A percentile compares a stretch with the other conserved stretches of the same genome.
Conservation (phyloP, 306 rosid genomes). For the Prunus padus region DNA sequence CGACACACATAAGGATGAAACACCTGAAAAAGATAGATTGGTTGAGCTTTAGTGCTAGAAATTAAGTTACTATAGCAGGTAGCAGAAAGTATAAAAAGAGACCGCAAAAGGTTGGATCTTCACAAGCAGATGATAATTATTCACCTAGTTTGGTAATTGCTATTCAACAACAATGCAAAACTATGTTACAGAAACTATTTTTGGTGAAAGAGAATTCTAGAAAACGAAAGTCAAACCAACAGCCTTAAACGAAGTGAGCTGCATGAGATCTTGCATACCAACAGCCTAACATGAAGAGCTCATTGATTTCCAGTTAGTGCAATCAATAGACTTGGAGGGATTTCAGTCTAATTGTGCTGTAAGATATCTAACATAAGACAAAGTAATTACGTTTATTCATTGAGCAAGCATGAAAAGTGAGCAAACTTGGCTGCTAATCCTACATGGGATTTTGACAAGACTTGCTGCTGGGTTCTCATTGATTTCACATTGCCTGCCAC, state of each 20-base stretch:
- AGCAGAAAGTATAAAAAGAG: background rate
- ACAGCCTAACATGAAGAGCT: background rate
- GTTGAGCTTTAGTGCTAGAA: background rate
- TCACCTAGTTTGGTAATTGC: background rate
- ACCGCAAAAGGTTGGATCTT: background rate
- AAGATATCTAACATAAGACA: background rate
- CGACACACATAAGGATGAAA: background rate
- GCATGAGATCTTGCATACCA: conserved; percentile 1
- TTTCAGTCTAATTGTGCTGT: background rate
- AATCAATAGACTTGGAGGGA: background rate
- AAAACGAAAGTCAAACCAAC: background rate
- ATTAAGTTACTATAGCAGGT: background rate
- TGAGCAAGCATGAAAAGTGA: background rate
- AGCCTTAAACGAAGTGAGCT: background rate
- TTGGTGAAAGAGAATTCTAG: background rate
- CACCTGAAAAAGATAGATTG: background rate
- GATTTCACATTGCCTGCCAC: background rate
- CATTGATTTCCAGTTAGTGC: background rate
- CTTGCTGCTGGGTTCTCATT: background rate
- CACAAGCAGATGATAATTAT: background rate
- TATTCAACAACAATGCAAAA: background rate
- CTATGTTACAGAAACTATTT: background rate
- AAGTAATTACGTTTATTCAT: background rate
- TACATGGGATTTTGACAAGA: background rate
- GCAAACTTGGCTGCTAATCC: background rate